These are phyloP conservation scores for Ramularia collo-cygni DNA, from an alignment of 2,329 filamentous ascomycete genomes.

Conservation along the genomic window DNA sequence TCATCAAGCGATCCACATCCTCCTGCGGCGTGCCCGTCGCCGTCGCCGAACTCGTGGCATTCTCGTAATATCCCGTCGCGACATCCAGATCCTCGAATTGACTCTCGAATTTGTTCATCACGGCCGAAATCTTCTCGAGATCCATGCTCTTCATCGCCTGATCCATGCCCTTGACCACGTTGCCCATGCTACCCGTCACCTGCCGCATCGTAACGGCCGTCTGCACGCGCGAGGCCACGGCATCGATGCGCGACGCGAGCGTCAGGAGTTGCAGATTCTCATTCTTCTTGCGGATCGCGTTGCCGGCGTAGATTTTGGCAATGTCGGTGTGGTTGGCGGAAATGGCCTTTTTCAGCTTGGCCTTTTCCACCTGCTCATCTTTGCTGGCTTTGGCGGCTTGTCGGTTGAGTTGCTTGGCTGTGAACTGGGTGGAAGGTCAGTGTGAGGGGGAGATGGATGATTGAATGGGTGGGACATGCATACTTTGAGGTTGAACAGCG, in stretches of 20 bases:
- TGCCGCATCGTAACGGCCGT: constrained; percentile 57
- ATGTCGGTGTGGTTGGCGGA: constrained; percentile 52
- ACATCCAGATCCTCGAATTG: constrained; percentile 48
- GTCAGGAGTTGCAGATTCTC: constrained; percentile 54
- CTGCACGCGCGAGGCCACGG: constrained; percentile 53
- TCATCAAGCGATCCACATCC: constrained; percentile 78
- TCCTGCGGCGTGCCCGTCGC: constrained; percentile 69
- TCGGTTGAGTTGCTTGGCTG: constrained; percentile 55
- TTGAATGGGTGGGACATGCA: constrained; percentile 5
- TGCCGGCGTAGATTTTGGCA: constrained; percentile 57
- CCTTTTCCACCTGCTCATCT: constrained; percentile 54
- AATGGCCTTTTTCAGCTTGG: constrained; percentile 58
- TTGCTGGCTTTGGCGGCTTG: constrained; percentile 56
- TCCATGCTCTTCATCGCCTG: constrained; percentile 58
- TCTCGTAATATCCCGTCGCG: constrained; percentile 69
- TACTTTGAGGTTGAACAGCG: constrained; percentile 57
- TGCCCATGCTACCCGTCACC: constrained; percentile 55
- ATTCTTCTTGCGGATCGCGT: constrained; percentile 57
- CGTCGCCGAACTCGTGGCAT: constrained; percentile 74
- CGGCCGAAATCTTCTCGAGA: constrained; percentile 56
- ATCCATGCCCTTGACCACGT: constrained; percentile 57
- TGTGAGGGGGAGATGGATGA: constrained; percentile 22
- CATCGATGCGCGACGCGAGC: constrained; percentile 53
- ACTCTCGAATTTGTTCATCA: constrained; percentile 61
- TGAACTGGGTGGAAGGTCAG: constrained; percentile 42